Evolutionary conservation across 148 eudicot species (phyloP), one percentile per base, ranked within the genome.

Genomic region (Heliamphora exappendiculata): DNA sequence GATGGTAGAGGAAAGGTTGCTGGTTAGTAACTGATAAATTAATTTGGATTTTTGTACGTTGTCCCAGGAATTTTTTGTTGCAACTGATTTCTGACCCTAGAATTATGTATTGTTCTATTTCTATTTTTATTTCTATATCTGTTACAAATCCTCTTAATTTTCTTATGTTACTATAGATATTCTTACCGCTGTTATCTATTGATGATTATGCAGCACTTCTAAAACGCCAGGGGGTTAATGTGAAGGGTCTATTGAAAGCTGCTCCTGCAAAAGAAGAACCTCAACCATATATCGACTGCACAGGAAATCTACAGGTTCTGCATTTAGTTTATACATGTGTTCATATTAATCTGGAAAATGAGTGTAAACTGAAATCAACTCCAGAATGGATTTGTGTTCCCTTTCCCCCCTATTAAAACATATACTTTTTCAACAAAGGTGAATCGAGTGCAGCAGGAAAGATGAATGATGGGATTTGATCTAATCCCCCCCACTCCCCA

Each of bases 1-100:
- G 98, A 93, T 82, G 96, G 98, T 59, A 88, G 98, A 84, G 92
- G 96, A 86, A 93, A 88, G 82, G 96, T 93, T 81, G 98, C 96
- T 80, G 98, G 98, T 93, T 42, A 87, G 91, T 83, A 67, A 45
- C 70, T 79, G 24, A 20, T 42, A 28, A 55, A 57, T 57, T 62
- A 51, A 31, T 36, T 39, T 26, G 28, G 12, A 1, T 72, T 12
- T 70, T 42, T 63, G 13, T 41, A 65, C 10, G 45, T 10, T 34
- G 57, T 16, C 26, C 66, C 22, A 37, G 24, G 51, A 44, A 64
- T 29, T 63, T 51, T 14, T 71, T 14, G 36, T 28, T 1, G 59
- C 53, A 62, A 44, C 1, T 10, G 24, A 28, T 28, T 28, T 74
- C 34, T 65, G 69, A 29, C 13, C 20, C 44, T 59, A 42, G 28